Evolutionary conservation across 169 alveolate species (phyloP).

Genomic region (Eimeria sp.): DNA sequence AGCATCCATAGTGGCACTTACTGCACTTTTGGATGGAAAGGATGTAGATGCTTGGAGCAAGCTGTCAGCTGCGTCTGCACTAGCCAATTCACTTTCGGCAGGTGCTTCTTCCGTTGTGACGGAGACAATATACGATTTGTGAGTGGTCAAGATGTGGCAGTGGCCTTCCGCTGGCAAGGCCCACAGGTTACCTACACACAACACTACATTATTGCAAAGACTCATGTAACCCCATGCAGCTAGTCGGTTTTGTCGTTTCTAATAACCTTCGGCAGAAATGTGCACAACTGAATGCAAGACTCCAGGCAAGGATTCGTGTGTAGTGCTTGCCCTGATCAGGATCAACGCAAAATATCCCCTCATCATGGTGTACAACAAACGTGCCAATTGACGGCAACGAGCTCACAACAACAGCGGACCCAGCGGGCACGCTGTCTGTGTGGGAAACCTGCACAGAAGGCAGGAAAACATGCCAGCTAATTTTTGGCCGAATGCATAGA

Average conservation of each 20-base stretch:
- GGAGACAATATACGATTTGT: slow-evolving; percentile 65
- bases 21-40: slow-evolving; percentile 28
- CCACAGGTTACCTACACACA: slow-evolving; percentile 71
- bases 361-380: slow-evolving; percentile 69
- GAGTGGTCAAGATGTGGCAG: slow-evolving; percentile 58
- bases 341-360: slow-evolving; percentile 79
- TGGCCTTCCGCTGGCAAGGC: slow-evolving; percentile 77
- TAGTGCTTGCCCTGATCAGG: slow-evolving; percentile 61
- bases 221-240: not conserved
- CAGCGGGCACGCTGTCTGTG: slow-evolving; percentile 53
- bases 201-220: not conserved
- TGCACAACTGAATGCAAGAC: not conserved
- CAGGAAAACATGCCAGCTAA: not conserved
- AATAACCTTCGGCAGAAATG: not conserved
- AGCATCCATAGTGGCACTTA: not conserved
- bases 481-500: not conserved
- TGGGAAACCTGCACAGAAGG: slow-evolving; percentile 32
- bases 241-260: not conserved
- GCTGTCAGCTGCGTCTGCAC: not conserved
- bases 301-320: not conserved
- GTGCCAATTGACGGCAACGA: slow-evolving; percentile 62
- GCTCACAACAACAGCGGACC: slow-evolving; percentile 48
- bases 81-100: slow-evolving; percentile 18
- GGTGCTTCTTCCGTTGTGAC: slow-evolving; percentile 52
- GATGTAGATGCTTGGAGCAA: slow-evolving; percentile 6